Conservation (phyloP, 2,329 filamentous ascomycete genomes). For the Ophiostoma perfectum region DNA sequence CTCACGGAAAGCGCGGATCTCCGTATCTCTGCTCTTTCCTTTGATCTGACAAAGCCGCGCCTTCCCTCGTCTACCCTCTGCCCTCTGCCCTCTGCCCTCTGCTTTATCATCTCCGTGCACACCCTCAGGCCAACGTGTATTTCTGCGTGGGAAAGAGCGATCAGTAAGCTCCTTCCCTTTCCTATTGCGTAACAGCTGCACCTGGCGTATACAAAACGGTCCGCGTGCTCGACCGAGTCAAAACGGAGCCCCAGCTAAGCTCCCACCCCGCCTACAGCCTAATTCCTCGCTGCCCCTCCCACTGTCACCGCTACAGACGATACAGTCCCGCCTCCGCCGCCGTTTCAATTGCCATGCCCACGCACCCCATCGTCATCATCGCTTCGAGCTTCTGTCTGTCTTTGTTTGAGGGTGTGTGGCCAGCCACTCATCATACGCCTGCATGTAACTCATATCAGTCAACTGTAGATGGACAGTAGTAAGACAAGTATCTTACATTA, state of each 20-base stretch:
- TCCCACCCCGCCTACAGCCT: constrained; percentile 16
- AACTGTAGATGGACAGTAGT: background rate
- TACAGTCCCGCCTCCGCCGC: constrained; percentile 1
- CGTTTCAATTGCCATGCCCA: constrained; percentile 16
- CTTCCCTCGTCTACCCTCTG: constrained; percentile 3
- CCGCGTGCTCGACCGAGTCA: constrained; percentile 1
- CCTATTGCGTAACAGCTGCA: constrained; percentile 12
- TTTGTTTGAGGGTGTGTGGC: no score
- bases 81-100: no score
- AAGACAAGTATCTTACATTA: background rate
- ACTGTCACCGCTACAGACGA: constrained; percentile 16
- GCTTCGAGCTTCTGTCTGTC: background rate
- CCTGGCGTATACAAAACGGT: background rate
- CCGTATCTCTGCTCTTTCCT: constrained; percentile 13
- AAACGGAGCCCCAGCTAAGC: constrained; percentile 18
- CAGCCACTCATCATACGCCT: no score
- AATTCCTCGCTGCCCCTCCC: background rate
- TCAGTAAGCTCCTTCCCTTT: constrained; percentile 19
- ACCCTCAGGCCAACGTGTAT: constrained; percentile 1
- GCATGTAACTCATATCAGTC: no score
- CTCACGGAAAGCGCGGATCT: constrained; percentile 20
- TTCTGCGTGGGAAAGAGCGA: constrained; percentile 24
- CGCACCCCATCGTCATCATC: constrained; percentile 2
- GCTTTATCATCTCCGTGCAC: background rate
- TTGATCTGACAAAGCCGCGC: constrained; percentile 7